Base-by-base conservation (phyloP, 176 grass and related monocot species). In the Neostapfia colusana region DNA sequence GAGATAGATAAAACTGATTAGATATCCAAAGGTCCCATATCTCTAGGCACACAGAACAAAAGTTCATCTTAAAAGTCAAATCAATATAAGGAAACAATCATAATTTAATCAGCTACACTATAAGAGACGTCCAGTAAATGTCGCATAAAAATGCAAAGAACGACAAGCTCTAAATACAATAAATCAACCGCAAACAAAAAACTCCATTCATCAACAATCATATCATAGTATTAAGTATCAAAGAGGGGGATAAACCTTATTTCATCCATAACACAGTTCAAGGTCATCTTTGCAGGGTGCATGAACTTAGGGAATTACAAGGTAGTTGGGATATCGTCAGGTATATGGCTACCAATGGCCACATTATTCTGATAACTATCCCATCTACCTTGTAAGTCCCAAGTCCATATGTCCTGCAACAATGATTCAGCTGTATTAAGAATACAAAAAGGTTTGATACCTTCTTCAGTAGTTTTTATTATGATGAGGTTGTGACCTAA, bases 211-310 rank as follows among this genome's bases (percentile, higher is more conserved):
- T 57, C 8, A 70, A 21, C 27, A 38, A 25, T 44, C 17, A 7
- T 50, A 59, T 48, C 54, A 38, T 58, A 31, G 31, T 31, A 31
- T 31, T 31, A 40, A 28, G 43, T 26, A 39, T 3, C 12, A 43
- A 55, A 42, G 31, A 57, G 17, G 4, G 10, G 34, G 61, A 56
- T 27, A 78, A 55, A 86, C 67, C 78, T 86, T 89, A 28, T 74
- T 69, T 55, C 58, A 54, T 38, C 63, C 59, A 12, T 24, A 25
- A 21, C 7, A 54, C 50, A 54, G 4, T 4, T 7, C 20, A 23
- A 55, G 8, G 11, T 62, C 76, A 37, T 91, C 85, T 72, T 86
- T 80, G 31, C 68, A 17, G 14, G 83, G 80, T 27, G 91, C 61
- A 65, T 87, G 73, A 24, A 89, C 86, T 65, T 89, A 72, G 9